Conservation (phyloP, 805 yeast species). For the Grigorovia transvaalensis region DNA sequence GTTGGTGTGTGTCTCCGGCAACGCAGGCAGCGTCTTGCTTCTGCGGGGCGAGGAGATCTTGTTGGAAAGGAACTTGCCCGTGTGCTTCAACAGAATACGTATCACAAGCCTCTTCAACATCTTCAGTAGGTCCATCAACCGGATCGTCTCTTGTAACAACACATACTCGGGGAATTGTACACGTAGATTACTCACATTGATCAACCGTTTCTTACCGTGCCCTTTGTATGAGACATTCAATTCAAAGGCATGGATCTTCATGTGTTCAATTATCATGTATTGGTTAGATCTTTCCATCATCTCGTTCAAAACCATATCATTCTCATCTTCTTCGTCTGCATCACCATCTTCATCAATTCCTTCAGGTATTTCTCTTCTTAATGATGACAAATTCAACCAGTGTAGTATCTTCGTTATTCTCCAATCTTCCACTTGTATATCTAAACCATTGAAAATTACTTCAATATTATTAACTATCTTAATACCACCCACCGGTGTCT, state of each 20-base stretch:
- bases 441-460: slow-evolving; percentile 53
- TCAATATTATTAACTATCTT: slow-evolving; percentile 61
- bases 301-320: slow-evolving; percentile 26
- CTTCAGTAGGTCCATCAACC: slow-evolving; percentile 54
- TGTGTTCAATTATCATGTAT: slow-evolving; percentile 54
- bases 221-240: slow-evolving; percentile 70
- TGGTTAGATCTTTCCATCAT: slow-evolving; percentile 72
- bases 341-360: slow-evolving; percentile 1
- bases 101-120: slow-evolving; percentile 54
- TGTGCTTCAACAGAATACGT: slow-evolving; percentile 47
- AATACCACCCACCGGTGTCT: slow-evolving; percentile 83
- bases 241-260: slow-evolving; percentile 41
- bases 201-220: slow-evolving; percentile 52
- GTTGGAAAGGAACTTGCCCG: slow-evolving; percentile 73
- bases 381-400: slow-evolving; percentile 36
- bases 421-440: slow-evolving; percentile 60
- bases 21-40: too few species aligned
- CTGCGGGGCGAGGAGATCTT: slow-evolving; percentile 35
- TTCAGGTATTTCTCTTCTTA: background rate
- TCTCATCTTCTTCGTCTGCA: slow-evolving; percentile 5
- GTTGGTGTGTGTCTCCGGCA: too few species aligned
- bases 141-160: slow-evolving; percentile 58
- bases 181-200: slow-evolving; percentile 67
- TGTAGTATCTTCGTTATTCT: slow-evolving; percentile 53
- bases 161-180: slow-evolving; percentile 53